Percentiles rank a stretch among this genome's conserved stretches.
These are phyloP conservation scores for Akanthomyces uredinophilus DNA, from an alignment of 2,329 filamentous ascomycete species.

Conservation along the genomic window DNA sequence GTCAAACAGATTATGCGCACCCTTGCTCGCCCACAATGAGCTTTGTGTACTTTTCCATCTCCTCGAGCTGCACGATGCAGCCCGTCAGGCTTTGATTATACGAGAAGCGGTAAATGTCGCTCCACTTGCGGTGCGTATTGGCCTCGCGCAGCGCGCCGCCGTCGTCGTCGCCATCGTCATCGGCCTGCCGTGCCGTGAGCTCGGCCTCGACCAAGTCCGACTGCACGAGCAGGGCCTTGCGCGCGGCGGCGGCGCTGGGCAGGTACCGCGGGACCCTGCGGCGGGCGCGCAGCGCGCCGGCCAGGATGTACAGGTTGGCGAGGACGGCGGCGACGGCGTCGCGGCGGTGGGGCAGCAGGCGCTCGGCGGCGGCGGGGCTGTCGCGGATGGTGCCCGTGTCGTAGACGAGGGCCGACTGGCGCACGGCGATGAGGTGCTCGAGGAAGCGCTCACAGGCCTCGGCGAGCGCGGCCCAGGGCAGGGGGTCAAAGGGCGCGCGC, in stretches of 20 bases:
- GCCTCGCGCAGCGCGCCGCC: slow-evolving; percentile 20
- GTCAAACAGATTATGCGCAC: slow-evolving; percentile 28
- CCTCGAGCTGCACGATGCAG: slow-evolving; percentile 49
- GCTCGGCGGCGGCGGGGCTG: slow-evolving; percentile 42
- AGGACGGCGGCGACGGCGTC: slow-evolving; percentile 54
- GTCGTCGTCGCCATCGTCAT: neutral
- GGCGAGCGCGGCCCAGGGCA: slow-evolving; percentile 52
- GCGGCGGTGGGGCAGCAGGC: slow-evolving; percentile 45
- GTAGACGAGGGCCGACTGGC: slow-evolving; percentile 54
- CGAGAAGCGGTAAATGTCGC: slow-evolving; percentile 52
- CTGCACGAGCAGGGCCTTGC: slow-evolving; percentile 46
- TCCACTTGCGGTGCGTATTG: slow-evolving; percentile 42
- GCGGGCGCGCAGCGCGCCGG: slow-evolving; percentile 47
- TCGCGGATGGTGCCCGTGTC: slow-evolving; percentile 48
- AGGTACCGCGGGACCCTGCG: slow-evolving; percentile 50
- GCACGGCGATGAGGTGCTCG: slow-evolving; percentile 52
- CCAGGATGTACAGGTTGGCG: slow-evolving; percentile 54
- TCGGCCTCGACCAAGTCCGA: slow-evolving; percentile 43
- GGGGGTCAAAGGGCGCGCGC: slow-evolving; percentile 50
- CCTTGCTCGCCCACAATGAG: slow-evolving; percentile 52
- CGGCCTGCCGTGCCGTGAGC: slow-evolving; percentile 19
- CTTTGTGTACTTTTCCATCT: slow-evolving; percentile 52
- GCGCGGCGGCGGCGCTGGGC: slow-evolving; percentile 48
- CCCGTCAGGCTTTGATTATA: slow-evolving; percentile 50
- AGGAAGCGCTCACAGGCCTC: slow-evolving; percentile 54